Conservation (phyloP, 2,329 filamentous ascomycete species). For the Fusarium haematococcum region DNA sequence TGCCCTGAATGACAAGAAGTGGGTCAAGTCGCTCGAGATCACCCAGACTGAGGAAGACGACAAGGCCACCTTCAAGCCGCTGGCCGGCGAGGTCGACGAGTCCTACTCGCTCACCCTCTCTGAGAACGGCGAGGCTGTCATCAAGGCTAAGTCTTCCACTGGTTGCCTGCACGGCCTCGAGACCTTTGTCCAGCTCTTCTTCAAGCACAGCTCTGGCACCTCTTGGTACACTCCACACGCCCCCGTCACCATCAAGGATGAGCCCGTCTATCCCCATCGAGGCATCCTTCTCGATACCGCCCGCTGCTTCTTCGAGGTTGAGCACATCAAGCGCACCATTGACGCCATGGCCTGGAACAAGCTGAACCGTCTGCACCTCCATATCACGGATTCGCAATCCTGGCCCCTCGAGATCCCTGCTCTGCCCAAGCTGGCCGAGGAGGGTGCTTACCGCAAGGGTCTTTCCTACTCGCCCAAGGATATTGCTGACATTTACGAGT, state of each 20-base stretch:
- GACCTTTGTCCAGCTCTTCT: constrained; percentile 85
- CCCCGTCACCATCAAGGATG: constrained; percentile 78
- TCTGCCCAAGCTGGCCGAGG: constrained; percentile 74
- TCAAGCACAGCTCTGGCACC: constrained; percentile 69
- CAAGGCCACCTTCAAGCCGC: constrained; percentile 68
- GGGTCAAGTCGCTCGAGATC: constrained; percentile 71
- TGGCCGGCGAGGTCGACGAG: constrained; percentile 76
- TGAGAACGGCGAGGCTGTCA: constrained; percentile 67
- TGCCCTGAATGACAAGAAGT: constrained; percentile 54
- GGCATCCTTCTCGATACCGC: constrained; percentile 84
- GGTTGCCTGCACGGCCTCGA: constrained; percentile 81
- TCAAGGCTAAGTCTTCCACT: constrained; percentile 73
- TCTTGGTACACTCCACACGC: constrained; percentile 76
- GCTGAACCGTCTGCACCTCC: constrained; percentile 84
- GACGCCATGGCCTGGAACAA: constrained; percentile 84
- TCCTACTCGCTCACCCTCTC: constrained; percentile 77
- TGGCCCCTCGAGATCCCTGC: constrained; percentile 86
- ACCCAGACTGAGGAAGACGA: constrained; percentile 67
- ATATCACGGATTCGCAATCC: constrained; percentile 85
- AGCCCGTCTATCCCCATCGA: constrained; percentile 80
- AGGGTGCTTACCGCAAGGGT: constrained; percentile 78
- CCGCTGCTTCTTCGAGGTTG: constrained; percentile 76
- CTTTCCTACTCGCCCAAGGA: constrained; percentile 76
- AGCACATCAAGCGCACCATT: constrained; percentile 79
- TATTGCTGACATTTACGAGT: constrained; percentile 74